Percentiles rank a stretch among this genome's conserved stretches.
These are phyloP conservation scores for Megacollybia platyphylla DNA, from an alignment of 1,284 basidiomycete genomes.

Conservation along the genomic window DNA sequence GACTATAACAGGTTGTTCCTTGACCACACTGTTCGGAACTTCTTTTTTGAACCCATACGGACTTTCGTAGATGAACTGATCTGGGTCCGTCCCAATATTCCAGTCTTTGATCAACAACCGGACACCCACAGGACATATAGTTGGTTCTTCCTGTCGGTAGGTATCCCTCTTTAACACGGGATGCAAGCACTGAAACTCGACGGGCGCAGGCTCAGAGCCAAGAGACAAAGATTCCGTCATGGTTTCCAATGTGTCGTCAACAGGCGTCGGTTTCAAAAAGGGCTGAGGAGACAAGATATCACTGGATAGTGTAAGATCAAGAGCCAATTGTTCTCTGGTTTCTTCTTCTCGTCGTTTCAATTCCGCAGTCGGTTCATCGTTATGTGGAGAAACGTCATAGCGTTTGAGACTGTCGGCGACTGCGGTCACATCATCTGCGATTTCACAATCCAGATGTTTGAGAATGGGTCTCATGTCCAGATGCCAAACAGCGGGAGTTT, in stretches of 20 bases:
- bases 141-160: constrained; percentile 14
- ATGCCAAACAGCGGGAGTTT: constrained; percentile 37
- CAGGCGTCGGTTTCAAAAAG: constrained; percentile 17
- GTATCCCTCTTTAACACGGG: constrained; percentile 23
- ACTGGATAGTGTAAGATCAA: constrained; percentile 49
- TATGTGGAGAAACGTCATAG: constrained; percentile 26
- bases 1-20: background rate
- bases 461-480: constrained; percentile 32
- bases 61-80: constrained; percentile 38
- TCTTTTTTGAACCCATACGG: constrained; percentile 24
- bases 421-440: constrained; percentile 18
- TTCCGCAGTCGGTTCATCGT: constrained; percentile 20
- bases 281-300: constrained; percentile 39
- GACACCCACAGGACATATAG: constrained; percentile 32
- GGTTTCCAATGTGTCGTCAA: constrained; percentile 26
- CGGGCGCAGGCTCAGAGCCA: constrained; percentile 33
- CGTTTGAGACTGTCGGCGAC: constrained; percentile 23
- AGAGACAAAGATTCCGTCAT: constrained; percentile 46
- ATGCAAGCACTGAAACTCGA: constrained; percentile 48
- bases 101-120: constrained; percentile 56
- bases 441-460: constrained; percentile 23
- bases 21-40: background rate
- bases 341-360: constrained; percentile 35
- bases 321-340: constrained; percentile 44
- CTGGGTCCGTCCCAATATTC: constrained; percentile 40